Evolutionary conservation across 352 stramenopile genomes (phyloP), one percentile per base, ranked within the genome.

Genomic region (Globisporangium cederbergense): DNA sequence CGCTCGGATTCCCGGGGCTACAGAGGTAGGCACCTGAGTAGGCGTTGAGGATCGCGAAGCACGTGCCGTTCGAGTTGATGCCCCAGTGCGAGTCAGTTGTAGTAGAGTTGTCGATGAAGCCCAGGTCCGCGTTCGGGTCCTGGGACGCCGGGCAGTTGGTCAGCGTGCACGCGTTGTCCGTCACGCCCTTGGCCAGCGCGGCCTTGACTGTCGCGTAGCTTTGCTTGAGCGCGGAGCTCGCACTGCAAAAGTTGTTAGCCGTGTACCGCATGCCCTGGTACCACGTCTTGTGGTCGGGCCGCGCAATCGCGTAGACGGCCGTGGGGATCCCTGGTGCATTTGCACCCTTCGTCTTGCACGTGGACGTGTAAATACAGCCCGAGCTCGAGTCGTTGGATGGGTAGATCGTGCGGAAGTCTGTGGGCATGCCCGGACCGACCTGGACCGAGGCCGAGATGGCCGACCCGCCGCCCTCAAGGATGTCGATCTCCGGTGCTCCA

Each of bases 401-500:
- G 14, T 47, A 47, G 42, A 47, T 47, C 16, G 42, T n/a, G 42
- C 42, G 42, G 42, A 47, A 47, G 42, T 13, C 71, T 0, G 75
- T 40, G 42, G 59, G 72, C 9, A 60, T 52, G 58, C 80, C 80
- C 0, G 83, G 83, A 1, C 77, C 83, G 38, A 91, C 82, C 67
- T 90, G 82, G 51, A 91, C 85, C 2, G 82, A 91, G 10, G 80
- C 88, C 42, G 80, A 90, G 55, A 89, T 86, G 2, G 74, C 78
- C 11, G 75, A 63, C 2, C 80, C 82, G 28, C 80, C 80, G 34
- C 80, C 90, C 86, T 99, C 96, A 34, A 99, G 75, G n/a, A 99
- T 78, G 76, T 99, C 96, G 70, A 99, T 98, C 71, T 99, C 96
- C 0, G 95, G 94, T 43, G 93, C 90, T 52, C 96, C 96, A 16